phyloP scores from a whole-genome alignment of 1,284 basidiomycete genomes.

The Cryptococcus sp. region DNA sequence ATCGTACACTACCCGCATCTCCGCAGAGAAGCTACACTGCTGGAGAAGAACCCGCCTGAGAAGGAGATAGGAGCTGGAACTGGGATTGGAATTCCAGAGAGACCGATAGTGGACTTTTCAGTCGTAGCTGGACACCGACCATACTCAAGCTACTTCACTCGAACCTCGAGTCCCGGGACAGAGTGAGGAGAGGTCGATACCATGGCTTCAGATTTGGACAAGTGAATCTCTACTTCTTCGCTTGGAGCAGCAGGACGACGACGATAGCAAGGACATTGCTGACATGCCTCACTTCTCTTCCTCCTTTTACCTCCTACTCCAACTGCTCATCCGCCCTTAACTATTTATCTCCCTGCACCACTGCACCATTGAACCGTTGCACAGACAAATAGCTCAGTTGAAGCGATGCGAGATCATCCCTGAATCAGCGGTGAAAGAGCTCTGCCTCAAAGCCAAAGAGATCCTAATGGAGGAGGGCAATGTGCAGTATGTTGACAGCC shows the following conservation, averaged over 20 bases:
- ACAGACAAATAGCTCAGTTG: conserved; percentile 78
- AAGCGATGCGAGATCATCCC: conserved; percentile 88
- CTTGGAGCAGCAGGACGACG: background rate
- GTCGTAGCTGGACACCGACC: background rate
- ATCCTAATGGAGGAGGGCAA: conserved; percentile 97
- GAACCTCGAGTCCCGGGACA: background rate
- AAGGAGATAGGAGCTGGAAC: too few relatives aligned
- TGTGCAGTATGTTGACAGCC: conserved; percentile 93
- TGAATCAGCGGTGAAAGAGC: conserved; percentile 85
- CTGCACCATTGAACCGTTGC: background rate
- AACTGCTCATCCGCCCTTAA: background rate
- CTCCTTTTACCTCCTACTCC: background rate
- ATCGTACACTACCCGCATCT: too few relatives aligned
- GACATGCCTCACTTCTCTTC: background rate
- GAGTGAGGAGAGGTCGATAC: background rate
- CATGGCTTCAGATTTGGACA: conserved; percentile 25
- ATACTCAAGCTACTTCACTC: background rate
- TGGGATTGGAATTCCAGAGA: background rate
- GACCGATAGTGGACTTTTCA: background rate
- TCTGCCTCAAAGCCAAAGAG: conserved; percentile 93
- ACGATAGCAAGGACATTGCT: background rate
- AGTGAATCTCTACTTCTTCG: conserved; percentile 8
- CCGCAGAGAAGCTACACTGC: background rate
- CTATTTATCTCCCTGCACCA: background rate
- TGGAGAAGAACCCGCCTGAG: background rate